Conservation (phyloP, 148 eudicot genomes). For the Chenopodium suecicum region DNA sequence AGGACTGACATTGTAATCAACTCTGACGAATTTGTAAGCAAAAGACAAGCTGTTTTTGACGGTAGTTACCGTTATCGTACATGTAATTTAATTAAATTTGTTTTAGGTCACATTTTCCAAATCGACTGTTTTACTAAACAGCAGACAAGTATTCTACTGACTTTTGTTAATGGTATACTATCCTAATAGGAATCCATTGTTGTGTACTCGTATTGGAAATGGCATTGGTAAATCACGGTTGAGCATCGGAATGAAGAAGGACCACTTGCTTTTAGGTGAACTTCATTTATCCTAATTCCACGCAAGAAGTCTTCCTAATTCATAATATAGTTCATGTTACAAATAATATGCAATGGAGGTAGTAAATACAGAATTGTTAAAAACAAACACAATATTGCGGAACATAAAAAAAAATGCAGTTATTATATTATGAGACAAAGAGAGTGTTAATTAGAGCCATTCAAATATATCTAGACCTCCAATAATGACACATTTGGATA, state of each 20-base stretch:
- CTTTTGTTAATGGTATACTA: background rate
- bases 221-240: background rate
- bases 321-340: too few relatives aligned
- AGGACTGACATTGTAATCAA: background rate
- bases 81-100: background rate
- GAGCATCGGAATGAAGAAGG: conserved; percentile 15
- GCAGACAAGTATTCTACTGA: background rate
- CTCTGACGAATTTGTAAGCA: background rate
- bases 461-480: too few relatives aligned
- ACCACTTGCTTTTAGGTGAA: conserved; percentile 1
- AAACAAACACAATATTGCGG: too few relatives aligned
- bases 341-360: too few relatives aligned
- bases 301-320: background rate
- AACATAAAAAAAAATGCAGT: too few relatives aligned
- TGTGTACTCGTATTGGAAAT: conserved; percentile 24
- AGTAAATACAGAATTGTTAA: too few relatives aligned
- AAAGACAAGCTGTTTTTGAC: background rate
- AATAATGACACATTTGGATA: too few relatives aligned
- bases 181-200: background rate
- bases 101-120: background rate
- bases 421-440: too few relatives aligned
- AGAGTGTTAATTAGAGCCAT: too few relatives aligned
- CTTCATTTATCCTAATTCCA: background rate
- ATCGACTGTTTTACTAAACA: background rate
- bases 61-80: background rate